Percentiles rank a stretch among this genome's conserved stretches.
Evolutionary conservation across 305 asterid species (phyloP).

Genomic region (Fraxinus platypoda): DNA sequence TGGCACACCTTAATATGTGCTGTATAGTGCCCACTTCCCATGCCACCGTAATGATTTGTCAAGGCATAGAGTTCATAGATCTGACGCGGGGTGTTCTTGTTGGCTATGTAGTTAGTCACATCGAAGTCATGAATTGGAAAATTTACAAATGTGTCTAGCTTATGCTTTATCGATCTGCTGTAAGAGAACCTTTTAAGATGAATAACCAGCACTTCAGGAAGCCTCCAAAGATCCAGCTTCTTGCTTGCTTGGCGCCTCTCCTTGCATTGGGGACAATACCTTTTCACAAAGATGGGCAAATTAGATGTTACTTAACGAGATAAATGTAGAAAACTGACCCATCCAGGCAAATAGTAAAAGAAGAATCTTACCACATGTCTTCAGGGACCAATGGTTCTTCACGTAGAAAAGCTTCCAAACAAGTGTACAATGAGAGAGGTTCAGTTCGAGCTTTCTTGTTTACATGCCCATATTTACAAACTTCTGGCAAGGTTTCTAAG

Average conservation of each 20-base stretch:
- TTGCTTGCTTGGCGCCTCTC: constrained; percentile 99
- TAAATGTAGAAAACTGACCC: neutral
- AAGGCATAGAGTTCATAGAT: constrained; percentile 92
- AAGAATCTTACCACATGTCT: constrained; percentile 85
- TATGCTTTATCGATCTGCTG: constrained; percentile 97
- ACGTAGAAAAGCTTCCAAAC: constrained; percentile 94
- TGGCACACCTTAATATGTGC: constrained; percentile 80
- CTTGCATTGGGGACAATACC: constrained; percentile 98
- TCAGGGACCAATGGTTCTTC: constrained; percentile 99
- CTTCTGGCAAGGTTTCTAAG: constrained; percentile 86
- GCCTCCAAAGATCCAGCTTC: constrained; percentile 99
- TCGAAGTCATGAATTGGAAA: constrained; percentile 93
- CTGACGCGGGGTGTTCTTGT: constrained; percentile 79
- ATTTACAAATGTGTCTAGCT: constrained; percentile 93
- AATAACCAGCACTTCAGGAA: constrained; percentile 93
- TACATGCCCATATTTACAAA: constrained; percentile 68
- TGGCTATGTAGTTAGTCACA: constrained; percentile 82
- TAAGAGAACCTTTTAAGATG: constrained; percentile 95
- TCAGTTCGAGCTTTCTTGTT: constrained; percentile 93
- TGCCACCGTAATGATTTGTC: constrained; percentile 91
- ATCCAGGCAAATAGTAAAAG: neutral
- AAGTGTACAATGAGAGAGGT: constrained; percentile 92
- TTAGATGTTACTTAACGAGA: constrained; percentile 2
- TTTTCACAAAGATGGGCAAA: constrained; percentile 29
- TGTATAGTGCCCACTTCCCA: constrained; percentile 99